Percentiles rank a stretch among this genome's conserved stretches.
Conservation (phyloP, 2,329 filamentous ascomycete species). For the Colletotrichum sp. region DNA sequence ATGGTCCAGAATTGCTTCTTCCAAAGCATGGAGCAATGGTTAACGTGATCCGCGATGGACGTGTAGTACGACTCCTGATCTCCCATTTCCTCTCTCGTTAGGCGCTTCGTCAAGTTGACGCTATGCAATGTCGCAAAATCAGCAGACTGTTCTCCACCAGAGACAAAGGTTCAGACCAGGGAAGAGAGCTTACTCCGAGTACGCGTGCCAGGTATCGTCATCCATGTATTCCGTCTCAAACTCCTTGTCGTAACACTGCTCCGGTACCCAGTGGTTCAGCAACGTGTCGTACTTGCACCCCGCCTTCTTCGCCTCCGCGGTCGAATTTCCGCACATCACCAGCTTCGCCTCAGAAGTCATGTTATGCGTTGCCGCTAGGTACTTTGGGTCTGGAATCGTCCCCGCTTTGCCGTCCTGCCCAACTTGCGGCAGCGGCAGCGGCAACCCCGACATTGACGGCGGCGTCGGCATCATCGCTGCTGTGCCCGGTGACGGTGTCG, state of each 20-base stretch:
- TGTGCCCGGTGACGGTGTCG: background rate
- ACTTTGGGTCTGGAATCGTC: background rate
- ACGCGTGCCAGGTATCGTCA: conserved; percentile 28
- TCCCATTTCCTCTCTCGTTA: conserved; percentile 24
- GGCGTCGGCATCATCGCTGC: background rate
- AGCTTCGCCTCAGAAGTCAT: conserved; percentile 23
- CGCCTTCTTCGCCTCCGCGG: conserved; percentile 14
- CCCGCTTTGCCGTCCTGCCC: background rate
- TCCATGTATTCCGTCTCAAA: conserved; percentile 29
- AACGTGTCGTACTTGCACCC: conserved; percentile 29
- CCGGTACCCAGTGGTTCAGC: conserved; percentile 29
- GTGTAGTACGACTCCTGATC: conserved; percentile 27
- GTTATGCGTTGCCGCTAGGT: conserved; percentile 18
- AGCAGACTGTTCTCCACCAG: background rate
- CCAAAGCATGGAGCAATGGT: conserved; percentile 31
- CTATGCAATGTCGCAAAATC: background rate
- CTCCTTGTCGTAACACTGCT: conserved; percentile 25
- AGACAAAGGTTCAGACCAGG: rapidly evolving
- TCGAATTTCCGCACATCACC: conserved; percentile 25
- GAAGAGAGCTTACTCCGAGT: background rate
- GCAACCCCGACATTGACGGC: background rate
- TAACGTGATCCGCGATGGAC: conserved; percentile 26
- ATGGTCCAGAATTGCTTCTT: conserved; percentile 29
- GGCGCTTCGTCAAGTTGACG: conserved; percentile 20
- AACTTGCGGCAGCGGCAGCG: background rate